A percentile compares a stretch with the other conserved stretches of the same genome.
Conservation (phyloP, 306 rosid genomes). For the Chamaecrista fasciculata region DNA sequence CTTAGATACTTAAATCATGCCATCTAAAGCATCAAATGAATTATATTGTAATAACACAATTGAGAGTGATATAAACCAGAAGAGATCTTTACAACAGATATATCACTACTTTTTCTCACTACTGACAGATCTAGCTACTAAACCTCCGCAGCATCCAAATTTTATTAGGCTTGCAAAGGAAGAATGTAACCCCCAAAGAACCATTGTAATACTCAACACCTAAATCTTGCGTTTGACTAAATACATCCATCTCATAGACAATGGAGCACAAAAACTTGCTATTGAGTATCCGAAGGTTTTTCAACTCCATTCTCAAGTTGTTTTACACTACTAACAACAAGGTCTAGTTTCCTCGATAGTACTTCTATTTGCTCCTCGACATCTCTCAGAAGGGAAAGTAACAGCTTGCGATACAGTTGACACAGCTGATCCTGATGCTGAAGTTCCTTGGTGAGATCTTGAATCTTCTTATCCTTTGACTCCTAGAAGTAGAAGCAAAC, state of each 20-base stretch:
- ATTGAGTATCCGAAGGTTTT: slow-evolving; percentile 26
- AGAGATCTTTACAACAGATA: neutral
- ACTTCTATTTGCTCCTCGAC: slow-evolving; percentile 34
- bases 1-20: neutral
- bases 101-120: neutral
- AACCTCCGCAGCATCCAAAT: neutral
- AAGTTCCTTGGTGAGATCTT: slow-evolving; percentile 34
- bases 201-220: neutral
- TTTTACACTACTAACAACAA: slow-evolving; percentile 20
- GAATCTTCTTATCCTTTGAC: slow-evolving; percentile 38
- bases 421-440: slow-evolving; percentile 37
- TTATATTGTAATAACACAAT: neutral
- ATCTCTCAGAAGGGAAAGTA: slow-evolving; percentile 30
- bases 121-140: neutral
- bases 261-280: slow-evolving; percentile 18
- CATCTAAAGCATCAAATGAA: neutral
- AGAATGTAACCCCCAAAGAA: neutral
- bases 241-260: neutral
- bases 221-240: neutral
- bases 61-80: neutral
- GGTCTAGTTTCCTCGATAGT: slow-evolving; percentile 30
- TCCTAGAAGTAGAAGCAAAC: slow-evolving; percentile 30
- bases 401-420: slow-evolving; percentile 20
- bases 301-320: slow-evolving; percentile 30
- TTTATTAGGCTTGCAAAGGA: neutral